A percentile compares a stretch with the other conserved stretches of the same genome.
These are phyloP conservation scores for Penicillium nordicum DNA, from an alignment of 2,329 filamentous ascomycete species.

Conservation along the genomic window DNA sequence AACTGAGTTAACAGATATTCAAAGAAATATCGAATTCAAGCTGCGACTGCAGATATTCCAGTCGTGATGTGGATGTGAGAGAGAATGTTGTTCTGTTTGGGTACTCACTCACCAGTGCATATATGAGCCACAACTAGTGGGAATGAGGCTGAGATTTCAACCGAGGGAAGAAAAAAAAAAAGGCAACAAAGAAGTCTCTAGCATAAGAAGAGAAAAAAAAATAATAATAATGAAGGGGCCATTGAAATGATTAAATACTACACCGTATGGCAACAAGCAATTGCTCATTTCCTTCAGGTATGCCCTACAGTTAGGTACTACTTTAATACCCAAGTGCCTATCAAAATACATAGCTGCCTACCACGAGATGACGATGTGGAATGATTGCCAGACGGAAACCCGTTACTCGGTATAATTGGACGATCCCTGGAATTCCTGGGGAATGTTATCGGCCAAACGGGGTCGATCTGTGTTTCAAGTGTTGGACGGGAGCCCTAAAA, in stretches of 20 bases:
- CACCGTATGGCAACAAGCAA: not conserved
- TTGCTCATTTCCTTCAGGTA: constrained; percentile 11
- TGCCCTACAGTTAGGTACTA: constrained; percentile 11
- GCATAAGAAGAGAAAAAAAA: not conserved
- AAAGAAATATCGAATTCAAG: not conserved
- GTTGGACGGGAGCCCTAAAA: constrained; percentile 13
- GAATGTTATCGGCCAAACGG: constrained; percentile 25
- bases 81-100: not conserved
- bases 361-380: constrained; percentile 25
- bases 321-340: constrained; percentile 13
- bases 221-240: not conserved
- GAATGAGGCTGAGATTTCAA: constrained; percentile 16
- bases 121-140: constrained; percentile 2
- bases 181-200: not conserved
- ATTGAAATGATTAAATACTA: constrained; percentile 11
- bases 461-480: constrained; percentile 25
- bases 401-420: constrained; percentile 17
- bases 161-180: not conserved
- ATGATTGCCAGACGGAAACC: constrained; percentile 18
- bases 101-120: not conserved
- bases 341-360: constrained; percentile 12
- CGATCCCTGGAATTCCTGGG: constrained; percentile 23
- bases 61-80: not conserved
- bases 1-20: not conserved
- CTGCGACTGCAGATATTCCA: not conserved